Evolutionary conservation across 768 basidiomycete genomes (phyloP).

Genomic region (Mycena chlorophos): DNA sequence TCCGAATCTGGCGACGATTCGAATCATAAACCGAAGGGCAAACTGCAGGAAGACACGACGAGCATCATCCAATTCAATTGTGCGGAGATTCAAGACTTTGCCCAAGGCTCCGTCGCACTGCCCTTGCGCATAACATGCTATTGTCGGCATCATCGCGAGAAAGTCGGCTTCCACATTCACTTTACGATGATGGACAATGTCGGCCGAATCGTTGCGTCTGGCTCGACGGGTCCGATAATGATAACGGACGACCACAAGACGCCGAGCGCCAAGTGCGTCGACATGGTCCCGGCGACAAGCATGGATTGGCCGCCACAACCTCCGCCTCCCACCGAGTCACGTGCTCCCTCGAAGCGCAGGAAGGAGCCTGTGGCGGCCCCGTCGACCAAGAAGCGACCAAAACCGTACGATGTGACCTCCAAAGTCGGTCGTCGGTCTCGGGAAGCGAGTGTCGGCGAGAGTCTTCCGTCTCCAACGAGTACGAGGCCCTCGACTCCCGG

Average conservation of each 20-base stretch:
- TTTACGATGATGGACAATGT: slow-evolving; percentile 80
- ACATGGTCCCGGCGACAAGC: slow-evolving; percentile 33
- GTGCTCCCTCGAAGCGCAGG: slow-evolving; percentile 41
- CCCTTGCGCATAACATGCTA: slow-evolving; percentile 97
- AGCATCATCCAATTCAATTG: slow-evolving; percentile 97
- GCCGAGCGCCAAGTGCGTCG: slow-evolving; percentile 28
- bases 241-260: slow-evolving; percentile 99
- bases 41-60: slow-evolving; percentile 63
- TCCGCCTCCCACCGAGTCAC: slow-evolving; percentile 32
- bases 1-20: slow-evolving; percentile 65
- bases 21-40: slow-evolving; percentile 41
- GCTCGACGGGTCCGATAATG: slow-evolving; percentile 88
- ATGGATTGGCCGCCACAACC: slow-evolving; percentile 37
- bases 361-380: slow-evolving; percentile 37
- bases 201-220: slow-evolving; percentile 80
- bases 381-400: slow-evolving; percentile 58
- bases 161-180: slow-evolving; percentile 89
- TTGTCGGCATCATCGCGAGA: slow-evolving; percentile 97
- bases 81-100: slow-evolving; percentile 85
- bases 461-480: slow-evolving; percentile 30
- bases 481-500: slow-evolving; percentile 29
- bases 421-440: slow-evolving; percentile 48
- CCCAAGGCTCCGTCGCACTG: slow-evolving; percentile 81
- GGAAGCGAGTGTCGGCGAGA: slow-evolving; percentile 49
- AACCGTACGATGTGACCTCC: slow-evolving; percentile 62